Evolutionary conservation across 768 basidiomycete genomes (phyloP), one percentile per base, ranked within the genome.

Genomic region (Mycena galericulata): DNA sequence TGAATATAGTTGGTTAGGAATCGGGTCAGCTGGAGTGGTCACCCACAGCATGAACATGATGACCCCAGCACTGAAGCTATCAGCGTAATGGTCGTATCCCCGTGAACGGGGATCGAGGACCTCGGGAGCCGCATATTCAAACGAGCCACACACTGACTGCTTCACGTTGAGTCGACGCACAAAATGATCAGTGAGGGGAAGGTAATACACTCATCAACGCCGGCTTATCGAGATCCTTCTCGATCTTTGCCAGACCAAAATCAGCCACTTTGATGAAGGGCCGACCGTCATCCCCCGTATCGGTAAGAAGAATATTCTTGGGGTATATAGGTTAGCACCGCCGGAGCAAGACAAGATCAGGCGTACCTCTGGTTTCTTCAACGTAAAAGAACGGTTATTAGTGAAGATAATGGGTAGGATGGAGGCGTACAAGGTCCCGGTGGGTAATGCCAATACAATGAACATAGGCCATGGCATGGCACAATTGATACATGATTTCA

Each of bases 401-500:
- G n/a, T n/a, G n/a, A n/a, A n/a, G n/a, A n/a, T n/a, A n/a, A n/a
- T n/a, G n/a, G n/a, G n/a, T n/a, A n/a, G n/a, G n/a, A n/a, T n/a
- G n/a, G n/a, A n/a, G n/a, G n/a, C n/a, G n/a, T n/a, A n/a, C n/a
- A n/a, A 72, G 32, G 49, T 72, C 71, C 36, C 71, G 68, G 55
- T 72, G 71, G 12, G 40, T 50, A 29, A 72, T 63, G 17, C 68
- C 68, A 3, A 49, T 26, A 2, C 49, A 41, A 26, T 72, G 71
- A n/a, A 66, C 18, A 47, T 47, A 46, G 20, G 60, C 64, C 50
- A 69, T 46, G 8, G 68, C 71, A 29, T 69, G 67, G 51, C 71
- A 69, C 32, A 72, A 45, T 38, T 72, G 71, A 27, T 64, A 72
- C 57, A 67, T 63, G 24, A 72, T 69, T 29, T 72, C 68, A 27